Evolutionary conservation across 495 filamentous ascomycete genomes (phyloP).

Genomic region (Podospora sp.): DNA sequence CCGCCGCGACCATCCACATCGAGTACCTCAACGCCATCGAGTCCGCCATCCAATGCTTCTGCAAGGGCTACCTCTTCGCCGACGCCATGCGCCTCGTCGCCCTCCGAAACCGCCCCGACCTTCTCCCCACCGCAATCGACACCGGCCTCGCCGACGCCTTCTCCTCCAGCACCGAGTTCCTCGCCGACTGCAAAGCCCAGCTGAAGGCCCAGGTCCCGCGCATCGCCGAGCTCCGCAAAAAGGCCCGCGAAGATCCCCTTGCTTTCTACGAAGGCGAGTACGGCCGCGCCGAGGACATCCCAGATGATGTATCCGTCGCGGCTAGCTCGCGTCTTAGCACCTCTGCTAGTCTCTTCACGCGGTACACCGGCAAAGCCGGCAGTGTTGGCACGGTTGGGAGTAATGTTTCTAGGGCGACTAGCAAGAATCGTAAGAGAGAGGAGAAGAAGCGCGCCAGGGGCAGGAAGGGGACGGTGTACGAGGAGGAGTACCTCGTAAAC

Average conservation of each 20-base stretch:
- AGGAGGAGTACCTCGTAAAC: conserved; percentile 94
- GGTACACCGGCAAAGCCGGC: conserved; percentile 73
- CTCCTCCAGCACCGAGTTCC: conserved; percentile 77
- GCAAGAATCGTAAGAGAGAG: conserved; percentile 80
- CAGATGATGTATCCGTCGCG: conserved; percentile 89
- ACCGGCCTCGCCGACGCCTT: conserved; percentile 74
- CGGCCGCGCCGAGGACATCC: conserved; percentile 64
- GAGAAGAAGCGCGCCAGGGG: conserved; percentile 94
- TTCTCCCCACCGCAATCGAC: conserved; percentile 64
- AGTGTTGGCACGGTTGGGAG: conserved; percentile 68
- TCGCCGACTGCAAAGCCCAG: conserved; percentile 88
- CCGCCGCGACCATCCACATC: conserved; percentile 76
- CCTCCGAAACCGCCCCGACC: conserved; percentile 44
- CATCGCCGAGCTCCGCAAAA: conserved; percentile 75
- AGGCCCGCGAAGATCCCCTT: conserved; percentile 79
- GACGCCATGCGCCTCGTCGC: conserved; percentile 75
- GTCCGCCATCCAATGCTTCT: conserved; percentile 68
- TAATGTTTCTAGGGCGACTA: conserved; percentile 70
- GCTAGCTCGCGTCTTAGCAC: conserved; percentile 80
- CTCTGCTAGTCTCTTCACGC: conserved; percentile 80
- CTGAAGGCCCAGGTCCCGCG: conserved; percentile 81
- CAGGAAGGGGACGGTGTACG: conserved; percentile 94
- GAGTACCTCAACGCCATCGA: conserved; percentile 76
- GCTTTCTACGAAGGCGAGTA: conserved; percentile 75
- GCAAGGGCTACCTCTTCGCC: conserved; percentile 80